A percentile compares a stretch with the other conserved stretches of the same genome.
Evolutionary conservation across 257 asterid species (phyloP).

Genomic region (Rubia yunnanensis): DNA sequence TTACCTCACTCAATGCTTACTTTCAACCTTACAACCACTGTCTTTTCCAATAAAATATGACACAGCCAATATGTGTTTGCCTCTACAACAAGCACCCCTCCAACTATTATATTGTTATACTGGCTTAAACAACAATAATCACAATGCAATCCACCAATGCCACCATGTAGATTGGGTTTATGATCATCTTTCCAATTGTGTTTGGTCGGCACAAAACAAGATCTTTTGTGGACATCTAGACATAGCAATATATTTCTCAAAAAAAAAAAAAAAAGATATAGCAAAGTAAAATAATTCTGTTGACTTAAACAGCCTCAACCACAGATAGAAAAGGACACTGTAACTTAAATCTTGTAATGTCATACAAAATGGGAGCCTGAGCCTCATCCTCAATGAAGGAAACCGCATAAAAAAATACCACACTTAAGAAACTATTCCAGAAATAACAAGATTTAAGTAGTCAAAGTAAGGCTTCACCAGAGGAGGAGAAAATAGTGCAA

Average conservation of each 20-base stretch:
- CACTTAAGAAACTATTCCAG: neutral
- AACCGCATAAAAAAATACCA: neutral
- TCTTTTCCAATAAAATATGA: neutral
- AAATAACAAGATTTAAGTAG: neutral
- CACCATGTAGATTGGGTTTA: too few relatives aligned
- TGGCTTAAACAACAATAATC: too few relatives aligned
- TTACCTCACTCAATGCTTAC: neutral
- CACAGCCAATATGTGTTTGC: neutral
- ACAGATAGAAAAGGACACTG: neutral
- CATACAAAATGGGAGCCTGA: neutral
- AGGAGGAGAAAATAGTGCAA: conserved; percentile 4
- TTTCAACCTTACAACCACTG: neutral
- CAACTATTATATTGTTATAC: too few relatives aligned
- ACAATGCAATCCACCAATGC: too few relatives aligned
- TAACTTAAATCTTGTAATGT: too few relatives aligned
- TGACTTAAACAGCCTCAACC: neutral
- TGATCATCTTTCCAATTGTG: too few relatives aligned
- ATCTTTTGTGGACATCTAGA: too few relatives aligned
- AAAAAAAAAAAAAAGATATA: too few relatives aligned
- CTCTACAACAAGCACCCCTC: neutral
- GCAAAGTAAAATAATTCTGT: neutral
- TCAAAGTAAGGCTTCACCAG: neutral
- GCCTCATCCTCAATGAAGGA: neutral
- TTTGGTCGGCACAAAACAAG: too few relatives aligned
- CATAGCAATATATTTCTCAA: too few relatives aligned